These are phyloP conservation scores for Drechmeria coniospora DNA, from an alignment of 2,329 filamentous ascomycete genomes.

Conservation along the genomic window DNA sequence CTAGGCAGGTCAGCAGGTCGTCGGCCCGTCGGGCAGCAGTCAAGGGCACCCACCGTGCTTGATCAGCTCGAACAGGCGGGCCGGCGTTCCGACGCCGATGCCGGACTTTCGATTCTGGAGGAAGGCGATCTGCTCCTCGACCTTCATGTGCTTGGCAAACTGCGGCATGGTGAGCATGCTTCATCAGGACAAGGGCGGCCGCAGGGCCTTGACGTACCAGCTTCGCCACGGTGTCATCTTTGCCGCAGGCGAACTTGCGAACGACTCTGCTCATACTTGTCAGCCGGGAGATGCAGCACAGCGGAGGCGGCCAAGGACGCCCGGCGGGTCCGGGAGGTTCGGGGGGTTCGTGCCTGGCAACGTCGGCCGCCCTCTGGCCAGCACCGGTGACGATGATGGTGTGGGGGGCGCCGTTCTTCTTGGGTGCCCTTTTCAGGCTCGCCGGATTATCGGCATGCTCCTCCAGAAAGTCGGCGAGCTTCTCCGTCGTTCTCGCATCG, in stretches of 20 bases:
- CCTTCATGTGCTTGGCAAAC: constrained; percentile 96
- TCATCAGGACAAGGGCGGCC: neutral
- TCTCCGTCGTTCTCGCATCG: constrained; percentile 49
- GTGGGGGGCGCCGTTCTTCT: constrained; percentile 60
- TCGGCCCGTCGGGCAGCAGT: too few relatives aligned
- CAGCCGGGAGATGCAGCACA: neutral
- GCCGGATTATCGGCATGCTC: constrained; percentile 40
- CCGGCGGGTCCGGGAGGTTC: too few relatives aligned
- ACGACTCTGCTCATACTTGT: constrained; percentile 39
- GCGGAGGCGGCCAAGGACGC: neutral
- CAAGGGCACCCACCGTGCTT: constrained; percentile 49
- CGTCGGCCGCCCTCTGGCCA: constrained; percentile 71
- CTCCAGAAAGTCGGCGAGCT: constrained; percentile 68
- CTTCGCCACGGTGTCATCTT: constrained; percentile 68
- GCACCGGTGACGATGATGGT: constrained; percentile 79
- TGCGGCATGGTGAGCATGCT: constrained; percentile 12
- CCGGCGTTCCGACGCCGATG: constrained; percentile 81
- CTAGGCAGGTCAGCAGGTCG: constrained; percentile 16
- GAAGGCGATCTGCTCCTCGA: constrained; percentile 69
- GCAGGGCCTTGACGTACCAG: constrained; percentile 30
- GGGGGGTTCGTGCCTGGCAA: constrained; percentile 55
- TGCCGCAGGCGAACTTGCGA: constrained; percentile 64
- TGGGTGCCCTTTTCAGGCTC: constrained; percentile 47
- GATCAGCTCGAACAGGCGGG: constrained; percentile 65
- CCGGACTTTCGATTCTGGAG: constrained; percentile 57